Evolutionary conservation across 805 yeast species (phyloP), one percentile per base, ranked within the genome.

Genomic region (Schizosaccharomyces osmophilus): DNA sequence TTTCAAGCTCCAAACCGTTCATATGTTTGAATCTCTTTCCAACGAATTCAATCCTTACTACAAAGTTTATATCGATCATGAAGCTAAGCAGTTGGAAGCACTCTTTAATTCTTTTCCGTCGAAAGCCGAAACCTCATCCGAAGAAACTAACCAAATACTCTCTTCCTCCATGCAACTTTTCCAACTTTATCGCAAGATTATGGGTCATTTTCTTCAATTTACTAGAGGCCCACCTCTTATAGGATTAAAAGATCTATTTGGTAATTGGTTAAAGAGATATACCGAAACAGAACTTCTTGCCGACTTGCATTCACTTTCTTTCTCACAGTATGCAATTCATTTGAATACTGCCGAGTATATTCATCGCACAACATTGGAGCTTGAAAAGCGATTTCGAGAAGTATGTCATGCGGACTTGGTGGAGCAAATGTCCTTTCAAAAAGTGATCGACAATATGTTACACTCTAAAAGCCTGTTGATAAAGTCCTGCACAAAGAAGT

Each of bases 281-380:
- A 82, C 63, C 74, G 71, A 61, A 78, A 78, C 19, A 69, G 79
- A 59, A 63, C 82, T 39, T 81, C 86, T 41, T 11, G 17, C 19
- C 9, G 17, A 41, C 29, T 22, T 19, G 19, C 11, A 9, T 15
- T 17, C 26, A 17, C 22, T 22, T 31, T 13, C 60, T 15, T 29
- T 57, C 13, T 24, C 9, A 41, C 45, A 41, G 13, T 22, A 19
- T 8, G 60, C 60, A 1, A 17, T 41, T 57, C 48, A 19, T 9
- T 72, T 90, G 43, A 87, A 87, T 66, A 90, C 98, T 0, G 87
- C 95, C 0, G 95, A 90, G 69, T 93, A 89, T 69, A 83, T 95
- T 63, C 79, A 86, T 19, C 75, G 80, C 11, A 93, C 95, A 2
- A 79, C 83, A 1, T 77, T 77, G 13, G 97, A 93, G 68, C 72